Evolutionary conservation across 306 rosid genomes (phyloP), one percentile per base, ranked within the genome.

Genomic region (Trifolium pratense): DNA sequence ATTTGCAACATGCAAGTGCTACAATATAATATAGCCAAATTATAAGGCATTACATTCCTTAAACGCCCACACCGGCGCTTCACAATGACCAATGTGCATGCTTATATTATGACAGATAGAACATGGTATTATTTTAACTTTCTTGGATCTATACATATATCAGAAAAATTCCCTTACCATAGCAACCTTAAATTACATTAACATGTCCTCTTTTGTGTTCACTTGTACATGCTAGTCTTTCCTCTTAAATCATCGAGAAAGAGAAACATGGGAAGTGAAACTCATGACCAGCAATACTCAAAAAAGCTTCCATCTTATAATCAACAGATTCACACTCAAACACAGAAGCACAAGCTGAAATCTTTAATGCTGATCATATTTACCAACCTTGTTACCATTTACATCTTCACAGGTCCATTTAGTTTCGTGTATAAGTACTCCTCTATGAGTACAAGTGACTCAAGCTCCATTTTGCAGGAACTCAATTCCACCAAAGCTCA

Each of bases 341-440:
- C 20, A 57, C 85, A 62, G 66, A 79, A 70, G 3, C 58, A 52
- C n/a, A 82, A 70, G 69, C 20, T 77, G 69, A 84, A 82, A 58
- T 20, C 79, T 56, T 20, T 79, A 61, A 1, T 82, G 63, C 58
- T 79, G n/a, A 53, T 84, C n/a, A 56, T 84, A 7, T 31, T 81
- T 63, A 81, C 88, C 67, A 84, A 81, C 56, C 79, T 84, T 66
- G 52, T 79, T 32, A 81, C 84, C 71, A 70, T 86, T 39, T 86
- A 57, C 80, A 73, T 86, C 63, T 74, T 87, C 69, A 61, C 77
- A 6, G 62, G 78, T 45, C 82, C 88, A 61, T 74, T 81, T 5
- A 66, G 79, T 48, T 63, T 71, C 18, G 43, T 39, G 68, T 66
- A 66, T 8, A 70, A 51, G 14, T 70, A 78, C 61, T 74, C 64